Base-by-base conservation (phyloP, 2,329 filamentous ascomycete genomes). In the Trichoderma sp. region DNA sequence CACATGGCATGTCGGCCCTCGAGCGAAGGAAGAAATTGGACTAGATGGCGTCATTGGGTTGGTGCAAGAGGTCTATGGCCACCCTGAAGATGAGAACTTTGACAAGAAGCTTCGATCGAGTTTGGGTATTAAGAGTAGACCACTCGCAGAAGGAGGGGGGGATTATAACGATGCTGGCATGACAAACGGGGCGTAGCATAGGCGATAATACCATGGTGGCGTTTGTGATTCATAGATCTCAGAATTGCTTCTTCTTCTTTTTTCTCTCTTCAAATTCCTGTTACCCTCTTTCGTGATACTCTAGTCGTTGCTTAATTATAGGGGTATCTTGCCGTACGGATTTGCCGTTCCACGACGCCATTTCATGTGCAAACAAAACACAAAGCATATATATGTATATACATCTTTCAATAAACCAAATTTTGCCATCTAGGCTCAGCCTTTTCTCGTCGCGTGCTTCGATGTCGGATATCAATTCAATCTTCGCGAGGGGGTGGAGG, bases 1-100 rank as follows among this genome's bases (percentile, higher is more conserved):
- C 8, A 94, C 93, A 62, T 99, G 93, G 87, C 88, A 92, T 70
- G 88, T 98, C 15, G 96, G 96, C 0, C 92, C 94, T 6, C 88
- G 96, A 26, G 95, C 93, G 6, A 96, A 92, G 81, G 86, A 95
- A 8, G 96, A 98, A 81, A 88, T 98, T 43, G 93, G 92, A 0
- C 85, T 90, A n/a, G 87, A 90, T 64, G 93, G 92, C 0, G 92
- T 96, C 13, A 88, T 90, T 20, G 90, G 89, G 0, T 81, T 98
- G 74, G 89, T 94, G 4, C 82, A 88, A 78, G 81, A 86, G 68
- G 84, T 91, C 0, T 92, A 89, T 78, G 88, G 85, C 1, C 7
- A 71, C n/a, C 83, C 84, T 8, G 82, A 84, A 58, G 82, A 82
- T 2, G 83, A 86, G 3, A 87, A 90, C 74, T 78, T 91, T 66